A percentile compares a stretch with the other conserved stretches of the same genome.
These are phyloP conservation scores for Termitomyces sp. DNA, from an alignment of 1,284 basidiomycete species.

Conservation along the genomic window DNA sequence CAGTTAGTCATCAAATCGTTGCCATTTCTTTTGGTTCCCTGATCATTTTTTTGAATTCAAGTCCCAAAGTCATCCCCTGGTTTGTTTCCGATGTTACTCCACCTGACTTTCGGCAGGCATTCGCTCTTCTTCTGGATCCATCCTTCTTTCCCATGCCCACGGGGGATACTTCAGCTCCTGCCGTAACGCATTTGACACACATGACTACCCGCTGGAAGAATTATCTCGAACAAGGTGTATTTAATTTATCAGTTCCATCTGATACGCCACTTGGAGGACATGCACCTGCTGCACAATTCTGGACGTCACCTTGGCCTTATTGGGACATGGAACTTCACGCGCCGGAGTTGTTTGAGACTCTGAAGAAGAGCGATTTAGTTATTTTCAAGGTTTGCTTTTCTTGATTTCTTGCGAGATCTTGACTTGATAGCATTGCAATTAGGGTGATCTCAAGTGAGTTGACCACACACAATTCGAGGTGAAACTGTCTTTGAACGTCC, in stretches of 20 bases:
- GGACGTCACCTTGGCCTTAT: conserved; percentile 82
- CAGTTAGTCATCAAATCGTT: conserved; percentile 56
- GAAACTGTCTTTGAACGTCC: background rate
- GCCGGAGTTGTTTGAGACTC: conserved; percentile 50
- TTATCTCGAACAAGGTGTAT: conserved; percentile 68
- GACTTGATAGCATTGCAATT: background rate
- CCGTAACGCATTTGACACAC: conserved; percentile 42
- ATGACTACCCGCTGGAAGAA: conserved; percentile 73
- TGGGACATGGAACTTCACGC: conserved; percentile 71
- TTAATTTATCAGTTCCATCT: conserved; percentile 68
- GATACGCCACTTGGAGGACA: conserved; percentile 60
- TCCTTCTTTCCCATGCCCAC: conserved; percentile 45
- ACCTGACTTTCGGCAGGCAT: conserved; percentile 60
- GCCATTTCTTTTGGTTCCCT: background rate
- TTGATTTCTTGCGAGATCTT: background rate
- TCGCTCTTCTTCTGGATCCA: conserved; percentile 54
- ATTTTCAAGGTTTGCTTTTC: conserved; percentile 71
- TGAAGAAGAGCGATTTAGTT: conserved; percentile 73
- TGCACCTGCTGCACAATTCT: conserved; percentile 55
- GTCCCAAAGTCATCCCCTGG: conserved; percentile 88
- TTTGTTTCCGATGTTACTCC: conserved; percentile 92
- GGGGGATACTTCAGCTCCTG: conserved; percentile 16
- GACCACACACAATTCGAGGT: conserved; percentile 11
- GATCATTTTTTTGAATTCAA: conserved; percentile 31
- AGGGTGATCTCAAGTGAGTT: conserved; percentile 89